Conservation (phyloP, 1,139 yeast genomes). For the Taiozyma sp. region DNA sequence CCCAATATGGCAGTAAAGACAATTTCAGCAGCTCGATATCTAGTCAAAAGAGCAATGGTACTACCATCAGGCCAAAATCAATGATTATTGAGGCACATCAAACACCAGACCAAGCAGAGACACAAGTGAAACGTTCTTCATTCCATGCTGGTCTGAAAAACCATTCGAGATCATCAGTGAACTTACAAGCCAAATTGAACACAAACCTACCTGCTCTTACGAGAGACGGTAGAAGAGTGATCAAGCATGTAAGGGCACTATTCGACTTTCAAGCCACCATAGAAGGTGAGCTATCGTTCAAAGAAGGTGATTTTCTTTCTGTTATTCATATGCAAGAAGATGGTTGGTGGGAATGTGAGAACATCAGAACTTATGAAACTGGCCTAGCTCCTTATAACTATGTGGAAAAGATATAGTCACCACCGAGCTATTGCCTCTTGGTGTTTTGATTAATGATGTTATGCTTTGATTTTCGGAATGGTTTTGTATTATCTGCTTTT, state of each 20-base stretch:
- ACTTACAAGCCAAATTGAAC: slow-evolving; percentile 24
- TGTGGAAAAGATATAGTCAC: slow-evolving; percentile 25
- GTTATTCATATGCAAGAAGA: slow-evolving; percentile 76
- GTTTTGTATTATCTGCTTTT: background rate
- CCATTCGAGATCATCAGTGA: slow-evolving; percentile 21
- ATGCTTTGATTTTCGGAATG: background rate
- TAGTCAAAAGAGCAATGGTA: slow-evolving; percentile 22
- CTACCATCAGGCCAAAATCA: slow-evolving; percentile 36
- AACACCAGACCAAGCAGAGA: slow-evolving; percentile 17
- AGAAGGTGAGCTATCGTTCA: slow-evolving; percentile 72
- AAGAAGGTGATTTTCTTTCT: slow-evolving; percentile 68
- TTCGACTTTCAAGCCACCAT: slow-evolving; percentile 72
- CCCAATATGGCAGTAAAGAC: slow-evolving; percentile 1
- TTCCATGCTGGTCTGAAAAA: slow-evolving; percentile 23
- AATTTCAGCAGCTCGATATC: slow-evolving; percentile 26
- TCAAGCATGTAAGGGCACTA: slow-evolving; percentile 58
- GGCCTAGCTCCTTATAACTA: slow-evolving; percentile 87
- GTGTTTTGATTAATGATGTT: background rate
- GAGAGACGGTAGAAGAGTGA: slow-evolving; percentile 43
- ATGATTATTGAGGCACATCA: slow-evolving; percentile 28
- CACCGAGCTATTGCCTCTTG: background rate
- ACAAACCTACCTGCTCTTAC: slow-evolving; percentile 32
- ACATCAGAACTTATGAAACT: slow-evolving; percentile 47
- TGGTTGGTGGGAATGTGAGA: slow-evolving; percentile 88
- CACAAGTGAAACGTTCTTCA: slow-evolving; percentile 26